These are phyloP conservation scores for Torulaspora microellipsoides DNA, from an alignment of 805 yeast species.

Conservation along the genomic window DNA sequence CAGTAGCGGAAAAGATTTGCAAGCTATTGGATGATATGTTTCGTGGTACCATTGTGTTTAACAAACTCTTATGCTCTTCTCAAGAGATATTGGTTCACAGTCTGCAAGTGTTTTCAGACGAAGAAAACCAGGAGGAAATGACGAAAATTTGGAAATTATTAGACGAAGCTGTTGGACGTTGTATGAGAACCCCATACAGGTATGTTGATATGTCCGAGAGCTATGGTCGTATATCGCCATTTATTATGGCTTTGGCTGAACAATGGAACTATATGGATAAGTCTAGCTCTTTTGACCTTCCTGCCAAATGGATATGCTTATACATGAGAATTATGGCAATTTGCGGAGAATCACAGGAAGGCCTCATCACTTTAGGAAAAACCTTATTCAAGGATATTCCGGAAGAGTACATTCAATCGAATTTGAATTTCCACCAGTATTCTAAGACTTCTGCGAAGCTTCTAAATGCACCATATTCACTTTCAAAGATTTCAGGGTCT, in stretches of 20 bases:
- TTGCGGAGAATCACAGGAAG: slow-evolving; percentile 53
- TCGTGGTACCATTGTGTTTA: slow-evolving; percentile 52
- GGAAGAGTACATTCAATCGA: not conserved
- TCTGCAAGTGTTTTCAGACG: slow-evolving; percentile 29
- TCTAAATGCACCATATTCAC: slow-evolving; percentile 15
- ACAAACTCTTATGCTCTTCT: slow-evolving; percentile 49
- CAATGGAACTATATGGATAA: slow-evolving; percentile 57
- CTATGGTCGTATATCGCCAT: slow-evolving; percentile 47
- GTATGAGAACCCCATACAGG: slow-evolving; percentile 73
- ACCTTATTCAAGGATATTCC: slow-evolving; percentile 11
- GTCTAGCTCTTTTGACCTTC: slow-evolving; percentile 16
- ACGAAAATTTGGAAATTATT: slow-evolving; percentile 54
- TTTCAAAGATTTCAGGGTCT: slow-evolving; percentile 15
- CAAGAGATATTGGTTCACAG: slow-evolving; percentile 51
- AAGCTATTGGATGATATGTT: slow-evolving; percentile 47
- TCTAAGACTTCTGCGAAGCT: slow-evolving; percentile 14
- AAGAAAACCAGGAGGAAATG: slow-evolving; percentile 11
- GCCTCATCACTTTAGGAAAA: slow-evolving; percentile 13
- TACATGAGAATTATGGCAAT: slow-evolving; percentile 45
- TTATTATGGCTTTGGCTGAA: slow-evolving; percentile 55
- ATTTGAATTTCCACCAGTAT: slow-evolving; percentile 14
- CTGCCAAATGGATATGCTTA: slow-evolving; percentile 47
- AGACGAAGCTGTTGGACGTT: slow-evolving; percentile 72
- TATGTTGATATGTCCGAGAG: slow-evolving; percentile 58
- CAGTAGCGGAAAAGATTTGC: slow-evolving; percentile 42